phyloP scores from a whole-genome alignment of 2,329 filamentous ascomycete species.

The Meredithiella fracta region DNA sequence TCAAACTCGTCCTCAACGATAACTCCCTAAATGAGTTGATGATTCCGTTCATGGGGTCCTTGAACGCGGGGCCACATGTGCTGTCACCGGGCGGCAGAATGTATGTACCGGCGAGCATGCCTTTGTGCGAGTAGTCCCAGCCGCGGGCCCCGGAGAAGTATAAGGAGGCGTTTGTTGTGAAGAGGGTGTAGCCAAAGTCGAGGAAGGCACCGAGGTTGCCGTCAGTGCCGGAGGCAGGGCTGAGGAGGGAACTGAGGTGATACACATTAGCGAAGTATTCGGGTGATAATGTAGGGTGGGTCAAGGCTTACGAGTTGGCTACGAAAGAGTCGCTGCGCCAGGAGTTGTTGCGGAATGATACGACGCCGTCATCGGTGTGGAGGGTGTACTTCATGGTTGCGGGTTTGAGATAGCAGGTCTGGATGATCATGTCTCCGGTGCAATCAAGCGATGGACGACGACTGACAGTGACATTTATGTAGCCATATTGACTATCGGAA shows the following conservation, averaged over 20 bases:
- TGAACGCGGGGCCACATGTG: conserved; percentile 10
- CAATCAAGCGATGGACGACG: conserved; percentile 10
- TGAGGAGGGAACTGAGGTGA: conserved; percentile 1
- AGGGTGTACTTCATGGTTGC: conserved; percentile 12
- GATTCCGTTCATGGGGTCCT: conserved; percentile 12
- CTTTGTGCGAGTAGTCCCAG: conserved; percentile 12
- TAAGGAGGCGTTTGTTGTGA: conserved; percentile 5
- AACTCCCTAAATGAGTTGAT: conserved; percentile 11
- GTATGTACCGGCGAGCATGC: conserved; percentile 10
- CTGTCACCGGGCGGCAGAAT: conserved; percentile 7
- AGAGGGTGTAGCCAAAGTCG: conserved; percentile 11
- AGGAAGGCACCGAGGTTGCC: conserved; percentile 13
- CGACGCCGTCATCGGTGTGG: conserved; percentile 1
- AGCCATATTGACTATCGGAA: conserved; percentile 3
- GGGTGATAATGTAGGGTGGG: too few relatives aligned
- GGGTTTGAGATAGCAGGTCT: conserved; percentile 12
- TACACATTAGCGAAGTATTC: too few relatives aligned
- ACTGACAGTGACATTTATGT: conserved; percentile 13
- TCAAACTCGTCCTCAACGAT: conserved; percentile 6
- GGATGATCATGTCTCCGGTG: conserved; percentile 6
- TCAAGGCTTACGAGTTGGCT: conserved; percentile 6
- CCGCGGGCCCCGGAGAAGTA: conserved; percentile 12
- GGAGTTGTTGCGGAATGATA: conserved; percentile 10
- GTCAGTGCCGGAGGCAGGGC: conserved; percentile 6
- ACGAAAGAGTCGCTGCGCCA: conserved; percentile 11